Base-by-base conservation (phyloP, 2,329 filamentous ascomycete species). In the Pseudogymnoascus sp. region DNA sequence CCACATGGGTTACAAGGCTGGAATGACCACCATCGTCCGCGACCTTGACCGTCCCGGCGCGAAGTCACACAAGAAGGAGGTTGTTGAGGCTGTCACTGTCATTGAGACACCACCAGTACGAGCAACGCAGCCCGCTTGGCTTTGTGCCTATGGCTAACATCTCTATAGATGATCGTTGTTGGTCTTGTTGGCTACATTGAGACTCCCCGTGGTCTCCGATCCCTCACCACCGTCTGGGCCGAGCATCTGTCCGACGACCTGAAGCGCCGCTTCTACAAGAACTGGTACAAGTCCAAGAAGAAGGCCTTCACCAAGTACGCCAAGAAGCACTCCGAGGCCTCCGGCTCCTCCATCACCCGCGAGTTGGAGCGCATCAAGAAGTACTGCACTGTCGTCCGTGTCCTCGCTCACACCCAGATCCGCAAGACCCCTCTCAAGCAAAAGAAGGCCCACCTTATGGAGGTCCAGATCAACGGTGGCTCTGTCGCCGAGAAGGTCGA, bases 251-350 rank as follows among this genome's bases (percentile, higher is more conserved):
- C 89, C 82, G 94, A 99, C 80, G 94, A 97, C 84, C 78, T 99
- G 80, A 96, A 96, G 89, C 90, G 94, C 76, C 90, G 94, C 78
- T 99, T 99, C 91, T 99, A 99, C 90, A 97, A 97, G 92, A 99
- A 99, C 89, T 99, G 94, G 94, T 99, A 99, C 90, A 96, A 96
- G 89, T 92, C 87, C 87, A 99, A 99, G 92, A 97, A 97, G 91
- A 99, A 99, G 93, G 94, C 94, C 67, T 99, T 99, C 86, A 99
- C 94, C 86, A 97, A 96, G 86, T 99, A 99, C 83, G 91, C 94
- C 85, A 99, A 97, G 91, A 93, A 96, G 88, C 91, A 97, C 88
- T 92, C 93, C 69, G 93, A 97, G 85, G 88, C 82, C 83, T 89
- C 80, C 81, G 92, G 91, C 75, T 82, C 90, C 72, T 92, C 90